phyloP scores from a whole-genome alignment of 768 basidiomycete genomes.

The Pleurotus cornucopiae region DNA sequence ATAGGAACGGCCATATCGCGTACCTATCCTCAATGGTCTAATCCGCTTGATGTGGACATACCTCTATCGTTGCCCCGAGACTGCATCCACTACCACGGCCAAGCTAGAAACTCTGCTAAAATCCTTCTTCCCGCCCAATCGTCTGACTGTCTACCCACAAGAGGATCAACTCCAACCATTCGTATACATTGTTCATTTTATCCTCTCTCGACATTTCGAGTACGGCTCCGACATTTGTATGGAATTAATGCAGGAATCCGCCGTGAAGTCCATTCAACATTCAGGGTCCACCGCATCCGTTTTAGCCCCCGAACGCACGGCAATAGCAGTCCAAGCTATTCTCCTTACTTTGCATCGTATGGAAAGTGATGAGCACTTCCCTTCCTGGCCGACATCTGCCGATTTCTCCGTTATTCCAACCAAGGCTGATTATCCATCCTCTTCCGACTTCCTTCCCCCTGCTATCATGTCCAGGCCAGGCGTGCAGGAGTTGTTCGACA shows the following conservation, averaged over 20 bases:
- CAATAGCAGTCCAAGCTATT: conserved; percentile 73
- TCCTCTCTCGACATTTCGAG: conserved; percentile 80
- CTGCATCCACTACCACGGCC: conserved; percentile 71
- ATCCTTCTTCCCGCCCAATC: conserved; percentile 74
- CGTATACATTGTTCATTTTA: conserved; percentile 75
- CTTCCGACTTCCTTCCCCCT: conserved; percentile 57
- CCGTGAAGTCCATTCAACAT: conserved; percentile 37
- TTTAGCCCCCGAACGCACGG: conserved; percentile 67
- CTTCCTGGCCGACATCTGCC: conserved; percentile 73
- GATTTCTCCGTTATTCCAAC: conserved; percentile 60
- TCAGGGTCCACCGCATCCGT: conserved; percentile 35
- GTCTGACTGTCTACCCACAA: conserved; percentile 51
- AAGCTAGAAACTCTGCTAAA: conserved; percentile 75
- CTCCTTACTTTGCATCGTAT: conserved; percentile 66
- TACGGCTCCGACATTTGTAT: conserved; percentile 79
- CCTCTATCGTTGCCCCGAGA: conserved; percentile 89
- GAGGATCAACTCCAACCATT: conserved; percentile 80
- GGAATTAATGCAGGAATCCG: conserved; percentile 73
- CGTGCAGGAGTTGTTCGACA: conserved; percentile 70
- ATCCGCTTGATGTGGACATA: conserved; percentile 90
- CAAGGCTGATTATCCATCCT: conserved; percentile 66
- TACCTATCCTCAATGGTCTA: conserved; percentile 75
- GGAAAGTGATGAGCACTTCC: conserved; percentile 66
- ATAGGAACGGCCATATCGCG: conserved; percentile 77
- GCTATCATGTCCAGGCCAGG: conserved; percentile 56